Evolutionary conservation across 129 eudicot species (phyloP).

Genomic region (Lactuca saligna): DNA sequence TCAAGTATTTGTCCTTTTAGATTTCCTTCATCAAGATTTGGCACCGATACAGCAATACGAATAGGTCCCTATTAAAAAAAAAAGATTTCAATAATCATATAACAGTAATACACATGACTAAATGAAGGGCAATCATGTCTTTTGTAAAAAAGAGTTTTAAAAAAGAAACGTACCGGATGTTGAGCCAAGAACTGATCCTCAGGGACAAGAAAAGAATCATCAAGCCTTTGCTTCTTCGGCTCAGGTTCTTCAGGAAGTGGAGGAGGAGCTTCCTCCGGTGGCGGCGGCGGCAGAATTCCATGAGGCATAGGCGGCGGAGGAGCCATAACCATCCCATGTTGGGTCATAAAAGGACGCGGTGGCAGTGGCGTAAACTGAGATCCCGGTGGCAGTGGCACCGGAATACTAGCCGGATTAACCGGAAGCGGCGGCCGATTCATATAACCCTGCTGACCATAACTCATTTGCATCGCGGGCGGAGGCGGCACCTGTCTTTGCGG

Average conservation of each 20-base stretch:
- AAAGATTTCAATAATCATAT: background rate
- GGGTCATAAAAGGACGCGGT: conserved; percentile 66
- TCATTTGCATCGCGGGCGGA: conserved; percentile 65
- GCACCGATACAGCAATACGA: conserved; percentile 64
- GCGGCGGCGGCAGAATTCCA: conserved; percentile 78
- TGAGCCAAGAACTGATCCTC: conserved; percentile 92
- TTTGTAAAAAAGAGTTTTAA: too few species aligned
- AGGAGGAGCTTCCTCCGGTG: conserved; percentile 91
- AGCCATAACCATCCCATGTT: conserved; percentile 62
- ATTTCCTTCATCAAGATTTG: conserved; percentile 80
- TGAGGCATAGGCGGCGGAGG: conserved; percentile 83
- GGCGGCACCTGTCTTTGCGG: conserved; percentile 50
- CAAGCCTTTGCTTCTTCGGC: conserved; percentile 80
- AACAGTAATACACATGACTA: too few species aligned
- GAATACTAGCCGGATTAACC: conserved; percentile 43
- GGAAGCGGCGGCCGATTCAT: conserved; percentile 74
- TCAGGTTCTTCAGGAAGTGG: conserved; percentile 96
- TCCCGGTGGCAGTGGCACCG: conserved; percentile 84
- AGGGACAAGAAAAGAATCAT: conserved; percentile 76
- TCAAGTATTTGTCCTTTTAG: conserved; percentile 81
- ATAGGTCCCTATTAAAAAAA: conserved; percentile 66
- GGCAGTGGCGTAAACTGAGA: conserved; percentile 72
- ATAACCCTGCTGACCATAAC: conserved; percentile 66
- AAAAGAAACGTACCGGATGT: conserved; percentile 56
- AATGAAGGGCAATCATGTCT: background rate